Conservation (phyloP, 129 eudicot species). For the Saposhnikovia divaricata region DNA sequence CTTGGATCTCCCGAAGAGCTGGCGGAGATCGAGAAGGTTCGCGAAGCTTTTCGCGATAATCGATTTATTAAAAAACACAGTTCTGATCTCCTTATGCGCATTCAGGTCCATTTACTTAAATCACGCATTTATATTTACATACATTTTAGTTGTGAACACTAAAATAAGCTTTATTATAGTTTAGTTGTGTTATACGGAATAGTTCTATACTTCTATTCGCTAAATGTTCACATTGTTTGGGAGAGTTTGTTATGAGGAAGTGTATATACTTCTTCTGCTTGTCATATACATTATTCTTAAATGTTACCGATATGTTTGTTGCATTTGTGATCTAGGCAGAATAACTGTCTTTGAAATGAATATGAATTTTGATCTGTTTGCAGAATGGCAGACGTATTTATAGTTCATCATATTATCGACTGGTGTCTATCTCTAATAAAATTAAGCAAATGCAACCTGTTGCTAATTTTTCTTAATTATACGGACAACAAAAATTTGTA, state of each 20-base stretch:
- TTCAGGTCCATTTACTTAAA: constrained; percentile 43
- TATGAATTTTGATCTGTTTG: background rate
- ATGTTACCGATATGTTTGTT: background rate
- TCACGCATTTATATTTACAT: background rate
- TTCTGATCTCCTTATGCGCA: constrained; percentile 87
- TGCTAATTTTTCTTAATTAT: background rate
- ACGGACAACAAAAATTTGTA: background rate
- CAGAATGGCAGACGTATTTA: background rate
- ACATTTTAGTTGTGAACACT: background rate
- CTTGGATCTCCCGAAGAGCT: constrained; percentile 57
- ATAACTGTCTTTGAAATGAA: background rate
- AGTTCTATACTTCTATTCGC: too few relatives aligned
- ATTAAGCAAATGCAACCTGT: background rate
- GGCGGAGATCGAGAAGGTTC: constrained; percentile 55
- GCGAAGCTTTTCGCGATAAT: constrained; percentile 37
- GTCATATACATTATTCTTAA: background rate
- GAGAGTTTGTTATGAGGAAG: background rate
- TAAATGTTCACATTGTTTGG: too few relatives aligned
- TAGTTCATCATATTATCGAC: too few relatives aligned
- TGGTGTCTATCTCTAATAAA: background rate
- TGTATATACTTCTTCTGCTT: background rate
- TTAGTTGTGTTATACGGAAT: background rate
- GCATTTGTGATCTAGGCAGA: background rate
- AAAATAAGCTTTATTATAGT: background rate
- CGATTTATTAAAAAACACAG: constrained; percentile 73